These are phyloP conservation scores for Knoxdaviesia capensis DNA, from an alignment of 2,329 filamentous ascomycete genomes.

Conservation along the genomic window DNA sequence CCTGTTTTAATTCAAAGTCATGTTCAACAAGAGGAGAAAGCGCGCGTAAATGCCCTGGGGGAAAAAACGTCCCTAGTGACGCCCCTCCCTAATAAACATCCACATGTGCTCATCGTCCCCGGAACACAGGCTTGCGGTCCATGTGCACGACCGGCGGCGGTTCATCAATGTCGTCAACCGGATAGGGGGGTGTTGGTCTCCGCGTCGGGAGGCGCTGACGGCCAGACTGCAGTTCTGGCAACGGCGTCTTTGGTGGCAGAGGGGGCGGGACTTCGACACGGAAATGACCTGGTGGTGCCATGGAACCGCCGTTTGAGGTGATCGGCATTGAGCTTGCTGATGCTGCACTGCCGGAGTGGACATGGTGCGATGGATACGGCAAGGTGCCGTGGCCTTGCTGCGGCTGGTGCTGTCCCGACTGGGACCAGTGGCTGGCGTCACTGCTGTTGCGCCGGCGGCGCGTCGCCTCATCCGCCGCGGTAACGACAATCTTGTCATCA, in stretches of 20 bases:
- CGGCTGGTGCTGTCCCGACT: too few species aligned
- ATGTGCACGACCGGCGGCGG: conserved; percentile 72
- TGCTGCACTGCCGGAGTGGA: conserved; percentile 14
- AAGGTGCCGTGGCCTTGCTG: too few species aligned
- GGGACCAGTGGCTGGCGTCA: too few species aligned
- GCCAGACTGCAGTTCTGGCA: conserved; percentile 26
- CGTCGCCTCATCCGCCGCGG: conserved; percentile 29
- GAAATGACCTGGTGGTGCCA: too few species aligned
- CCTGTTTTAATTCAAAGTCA: too few species aligned
- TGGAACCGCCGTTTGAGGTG: too few species aligned
- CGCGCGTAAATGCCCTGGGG: too few species aligned
- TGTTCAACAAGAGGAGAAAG: too few species aligned
- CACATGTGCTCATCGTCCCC: too few species aligned
- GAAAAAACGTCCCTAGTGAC: too few species aligned
- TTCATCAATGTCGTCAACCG: conserved; percentile 47
- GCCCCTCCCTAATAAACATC: too few species aligned
- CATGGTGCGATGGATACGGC: conserved; percentile 3
- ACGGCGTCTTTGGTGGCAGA: conserved; percentile 57
- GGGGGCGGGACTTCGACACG: conserved; percentile 36
- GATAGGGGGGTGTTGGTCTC: conserved; percentile 46
- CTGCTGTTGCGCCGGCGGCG: too few species aligned
- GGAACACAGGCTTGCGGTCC: conserved; percentile 64
- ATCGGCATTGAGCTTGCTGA: conserved; percentile 6
- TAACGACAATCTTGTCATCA: conserved; percentile 48
- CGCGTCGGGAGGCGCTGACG: conserved; percentile 11